Evolutionary conservation across 345 rosid genomes (phyloP), one percentile per base, ranked within the genome.

Genomic region (Euphorbia peplus): DNA sequence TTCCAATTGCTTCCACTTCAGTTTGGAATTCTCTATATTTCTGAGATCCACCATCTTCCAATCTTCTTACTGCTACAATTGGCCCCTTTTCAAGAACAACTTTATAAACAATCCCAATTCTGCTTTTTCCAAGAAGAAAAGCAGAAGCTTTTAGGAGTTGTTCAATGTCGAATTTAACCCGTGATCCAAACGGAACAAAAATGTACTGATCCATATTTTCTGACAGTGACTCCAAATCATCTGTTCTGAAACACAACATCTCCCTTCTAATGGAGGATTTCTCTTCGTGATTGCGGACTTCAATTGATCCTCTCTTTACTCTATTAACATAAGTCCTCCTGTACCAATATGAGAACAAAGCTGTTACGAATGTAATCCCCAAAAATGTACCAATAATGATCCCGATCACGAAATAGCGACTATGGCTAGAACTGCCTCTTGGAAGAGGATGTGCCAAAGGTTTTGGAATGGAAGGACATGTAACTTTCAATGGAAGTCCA

Each of bases 101-200:
- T 70, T 76, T 76, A 47, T 76, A 76, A 29, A 76, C 48, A 9
- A 76, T 66, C 37, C 75, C 79, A 24, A 18, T 47, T 32, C 68
- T 46, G 60, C 65, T 70, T 44, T 53, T 76, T 14, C 75, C 75
- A 15, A 76, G 52, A 32, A 76, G 79, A 62, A 76, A 76, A 26
- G 79, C 79, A 15, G 79, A 71, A 14, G 79, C 79, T 71, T 70
- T 76, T 21, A 76, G 72, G 22, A 76, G 79, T 26, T 66, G 75
- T 37, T 67, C 69, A 5, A 76, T 60, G 55, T 70, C 69, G 41
- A 71, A 76, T 46, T 48, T 56, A 55, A 67, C 50, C n/a, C 44
- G 61, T 1, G 72, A 9, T 50, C 70, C 71, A 35, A 76, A 39
- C 15, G 68, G 57, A 11, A 61, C 13, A 44, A 76, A 76, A 15